These are phyloP conservation scores for Leucosporidium creatinivorum DNA, from an alignment of 768 basidiomycete species.

Conservation along the genomic window DNA sequence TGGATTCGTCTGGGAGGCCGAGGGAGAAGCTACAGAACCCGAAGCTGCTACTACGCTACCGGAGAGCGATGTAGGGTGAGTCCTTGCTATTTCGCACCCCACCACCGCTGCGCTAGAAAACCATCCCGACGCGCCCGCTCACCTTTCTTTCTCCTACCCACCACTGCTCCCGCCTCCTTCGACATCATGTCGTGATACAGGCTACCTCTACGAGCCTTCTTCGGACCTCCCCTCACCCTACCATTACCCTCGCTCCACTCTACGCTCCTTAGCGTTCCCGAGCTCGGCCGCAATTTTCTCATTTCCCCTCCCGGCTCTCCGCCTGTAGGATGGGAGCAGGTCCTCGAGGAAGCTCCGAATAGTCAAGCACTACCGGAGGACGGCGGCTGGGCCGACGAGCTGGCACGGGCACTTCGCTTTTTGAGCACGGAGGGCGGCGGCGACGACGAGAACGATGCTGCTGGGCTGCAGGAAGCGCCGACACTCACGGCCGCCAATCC, in stretches of 20 bases:
- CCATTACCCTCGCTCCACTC: conserved; percentile 40
- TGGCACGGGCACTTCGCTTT: conserved; percentile 67
- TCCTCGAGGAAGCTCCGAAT: conserved; percentile 86
- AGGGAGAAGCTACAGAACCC: conserved; percentile 56
- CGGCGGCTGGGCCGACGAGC: conserved; percentile 59
- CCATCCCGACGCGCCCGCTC: conserved; percentile 5
- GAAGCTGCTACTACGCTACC: conserved; percentile 50
- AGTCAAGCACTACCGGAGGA: conserved; percentile 51
- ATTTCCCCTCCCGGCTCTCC: conserved; percentile 98
- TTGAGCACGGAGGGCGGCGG: conserved; percentile 49
- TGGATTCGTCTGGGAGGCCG: conserved; percentile 37
- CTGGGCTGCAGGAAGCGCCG: conserved; percentile 15
- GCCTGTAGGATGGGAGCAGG: conserved; percentile 91
- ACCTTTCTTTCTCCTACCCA: conserved; percentile 22
- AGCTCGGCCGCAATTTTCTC: conserved; percentile 83
- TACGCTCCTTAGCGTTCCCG: conserved; percentile 64
- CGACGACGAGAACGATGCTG: conserved; percentile 8
- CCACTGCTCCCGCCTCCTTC: conserved; percentile 12
- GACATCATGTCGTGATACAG: not conserved
- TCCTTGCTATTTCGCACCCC: not conserved
- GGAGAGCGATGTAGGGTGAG: not conserved
- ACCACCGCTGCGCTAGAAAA: not conserved
- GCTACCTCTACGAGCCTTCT: conserved; percentile 59
- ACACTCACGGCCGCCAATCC: conserved; percentile 35
- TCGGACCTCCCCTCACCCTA: conserved; percentile 29